Evolutionary conservation across 805 yeast genomes (phyloP).

Genomic region (Wickerhamomyces sydowiorum): DNA sequence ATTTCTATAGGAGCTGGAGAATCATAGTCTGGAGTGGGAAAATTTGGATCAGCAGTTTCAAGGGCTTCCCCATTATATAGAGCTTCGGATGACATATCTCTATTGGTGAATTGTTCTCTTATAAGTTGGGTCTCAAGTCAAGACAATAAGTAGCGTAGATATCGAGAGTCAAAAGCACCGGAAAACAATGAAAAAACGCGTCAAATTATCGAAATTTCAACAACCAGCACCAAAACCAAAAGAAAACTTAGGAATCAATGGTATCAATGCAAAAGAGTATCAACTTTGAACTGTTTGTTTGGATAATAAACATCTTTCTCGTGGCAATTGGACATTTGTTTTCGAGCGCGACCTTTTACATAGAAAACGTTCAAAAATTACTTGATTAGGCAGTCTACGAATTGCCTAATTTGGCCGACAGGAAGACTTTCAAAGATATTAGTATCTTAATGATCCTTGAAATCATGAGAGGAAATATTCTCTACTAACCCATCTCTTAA

Average conservation of each 20-base stretch:
- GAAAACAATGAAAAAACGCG: too few species aligned
- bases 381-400: slow-evolving; percentile 13
- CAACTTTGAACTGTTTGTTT: not conserved
- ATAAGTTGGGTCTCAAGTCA: too few species aligned
- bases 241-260: too few species aligned
- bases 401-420: slow-evolving; percentile 10
- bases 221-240: too few species aligned
- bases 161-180: too few species aligned
- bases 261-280: not conserved
- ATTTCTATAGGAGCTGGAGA: not conserved
- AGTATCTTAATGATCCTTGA: not conserved
- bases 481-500: not conserved
- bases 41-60: not conserved
- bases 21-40: slow-evolving; percentile 1
- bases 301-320: too few species aligned
- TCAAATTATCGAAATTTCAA: too few species aligned
- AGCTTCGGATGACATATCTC: too few species aligned
- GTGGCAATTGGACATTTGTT: not conserved
- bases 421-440: not conserved
- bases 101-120: too few species aligned
- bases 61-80: not conserved
- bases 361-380: not conserved
- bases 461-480: not conserved
- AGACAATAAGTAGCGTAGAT: too few species aligned
- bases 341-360: not conserved